Base-by-base conservation (phyloP, 352 stramenopile species). In the Globisporangium okanoganense region DNA sequence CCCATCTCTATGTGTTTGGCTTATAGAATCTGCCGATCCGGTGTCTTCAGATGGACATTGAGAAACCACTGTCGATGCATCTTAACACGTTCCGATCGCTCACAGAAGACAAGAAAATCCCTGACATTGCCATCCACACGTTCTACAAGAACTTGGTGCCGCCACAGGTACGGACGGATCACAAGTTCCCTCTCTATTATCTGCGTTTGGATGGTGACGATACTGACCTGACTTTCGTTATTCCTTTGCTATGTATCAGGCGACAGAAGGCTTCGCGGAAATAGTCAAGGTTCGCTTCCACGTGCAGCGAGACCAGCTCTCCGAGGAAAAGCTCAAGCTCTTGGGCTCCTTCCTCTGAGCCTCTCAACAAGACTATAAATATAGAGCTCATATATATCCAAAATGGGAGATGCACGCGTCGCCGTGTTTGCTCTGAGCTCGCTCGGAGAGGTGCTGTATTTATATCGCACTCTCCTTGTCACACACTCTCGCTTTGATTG, bases 1-100 rank as follows among this genome's bases (percentile, higher is more conserved):
- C 27, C 13, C 7, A 20, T 14, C 38, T 31, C 16, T 31, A 20
- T 54, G 10, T 45, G 33, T 14, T 22, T 52, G 33, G 1, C 57
- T 24, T 40, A 5, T 36, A 90, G 78, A 78, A 75, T 3, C 27
- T 92, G 3, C 73, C 76, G 0, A 66, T 92, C 49, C 75, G 88
- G 5, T 94, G 83, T 57, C 85, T 95, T 33, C 73, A 85, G 51
- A 83, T 96, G 75, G 79, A 92, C 18, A 71, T 94, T 1, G 33
- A 70, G 48, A 95, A 95, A 60, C 68, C 75, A n/a, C 59, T 95
- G 20, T 65, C 82, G 22, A 90, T 95, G 73, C 86, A 96, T 44
- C 56, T 96, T 31, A 96, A 96, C 64, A 81, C 75, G 2, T 96
- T 91, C 50, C 79, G 88, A 16, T 88, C 76, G 52, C 68, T 95